These are phyloP conservation scores for Yamadazyma sp. DNA, from an alignment of 1,139 yeast genomes.

Conservation along the genomic window DNA sequence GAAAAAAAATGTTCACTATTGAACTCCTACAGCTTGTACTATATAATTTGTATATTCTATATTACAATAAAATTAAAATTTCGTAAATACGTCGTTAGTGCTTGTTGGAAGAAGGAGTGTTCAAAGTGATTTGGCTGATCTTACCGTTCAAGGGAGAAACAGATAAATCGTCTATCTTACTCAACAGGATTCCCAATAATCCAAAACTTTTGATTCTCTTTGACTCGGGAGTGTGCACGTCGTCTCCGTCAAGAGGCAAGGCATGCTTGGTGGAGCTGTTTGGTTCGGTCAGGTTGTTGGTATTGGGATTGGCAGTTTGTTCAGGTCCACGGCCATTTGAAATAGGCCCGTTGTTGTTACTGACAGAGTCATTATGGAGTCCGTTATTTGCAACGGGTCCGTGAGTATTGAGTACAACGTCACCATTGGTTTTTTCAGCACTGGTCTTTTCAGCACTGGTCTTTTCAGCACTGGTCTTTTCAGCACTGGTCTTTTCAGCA, in stretches of 20 bases:
- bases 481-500: too few relatives aligned
- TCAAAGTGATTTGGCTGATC: conserved; percentile 15
- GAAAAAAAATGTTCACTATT: neutral
- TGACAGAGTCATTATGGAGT: too few relatives aligned
- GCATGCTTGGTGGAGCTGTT: neutral
- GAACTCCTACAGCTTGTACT: conserved; percentile 4
- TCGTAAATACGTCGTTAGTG: neutral
- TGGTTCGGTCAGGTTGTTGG: neutral
- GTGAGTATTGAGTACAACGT: too few relatives aligned
- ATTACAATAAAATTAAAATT: conserved; percentile 5
- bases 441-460: too few relatives aligned
- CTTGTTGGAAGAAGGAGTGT: conserved; percentile 3
- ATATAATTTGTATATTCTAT: conserved; percentile 8
- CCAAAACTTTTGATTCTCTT: conserved; percentile 12
- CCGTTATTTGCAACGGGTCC: too few relatives aligned
- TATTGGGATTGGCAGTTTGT: too few relatives aligned
- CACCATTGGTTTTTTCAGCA: too few relatives aligned
- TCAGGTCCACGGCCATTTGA: too few relatives aligned
- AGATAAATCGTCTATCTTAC: conserved; percentile 5
- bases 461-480: too few relatives aligned
- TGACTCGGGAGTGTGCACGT: conserved; percentile 8
- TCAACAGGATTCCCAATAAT: conserved; percentile 14
- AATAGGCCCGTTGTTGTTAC: too few relatives aligned
- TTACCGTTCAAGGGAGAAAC: conserved; percentile 19
- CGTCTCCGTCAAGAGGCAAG: conserved; percentile 1